Base-by-base conservation (phyloP, 2,329 filamentous ascomycete species). In the Chaetomium sp. region DNA sequence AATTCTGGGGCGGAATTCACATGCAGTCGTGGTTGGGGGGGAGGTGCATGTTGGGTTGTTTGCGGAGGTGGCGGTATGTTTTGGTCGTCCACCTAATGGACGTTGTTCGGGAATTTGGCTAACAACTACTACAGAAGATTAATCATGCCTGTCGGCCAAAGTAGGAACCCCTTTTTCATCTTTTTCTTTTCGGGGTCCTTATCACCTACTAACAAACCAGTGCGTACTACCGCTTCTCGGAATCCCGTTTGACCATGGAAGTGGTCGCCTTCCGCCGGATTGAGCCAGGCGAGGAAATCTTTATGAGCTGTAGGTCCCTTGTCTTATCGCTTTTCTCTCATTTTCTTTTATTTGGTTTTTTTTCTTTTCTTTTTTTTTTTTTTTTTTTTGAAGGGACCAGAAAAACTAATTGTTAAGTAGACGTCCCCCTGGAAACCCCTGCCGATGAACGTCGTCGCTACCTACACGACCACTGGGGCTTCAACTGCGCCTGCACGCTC, bases 71-170 rank as follows among this genome's bases (percentile, higher is more conserved):
- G 64, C 66, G 45, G 66, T 67, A 58, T 19, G 64, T 62, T 42
- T 11, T n/a, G 14, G 14, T 6, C 1, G 11, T n/a, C n/a, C n/a
- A n/a, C n/a, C 40, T n/a, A 14, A 42, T 11, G 12, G 37, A 9
- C 4, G 12, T 9, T 4, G 37, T 12, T 40, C 12, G 38, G 8
- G 5, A 4, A 37, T 33, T 43, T 14, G 36, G 38, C 53, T 54
- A 34, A 54, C 56, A 8, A 27, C 19, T 3, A 12, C 6, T 12
- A 11, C 11, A 66, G 64, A 59, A 63, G 32, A 66, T 67, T 38
- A 67, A 67, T 40, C 65, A 67, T 34, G 58, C 61, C 7, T 67
- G 65, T 50, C 44, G 60, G 36, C 65, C 65, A 49, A 67, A 66
- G 65, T 67, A 45, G 59, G 64, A 49, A n/a, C 48, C 27, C 10